Evolutionary conservation across 164 flowering plant species (phyloP).

Genomic region (Annona cherimola): DNA sequence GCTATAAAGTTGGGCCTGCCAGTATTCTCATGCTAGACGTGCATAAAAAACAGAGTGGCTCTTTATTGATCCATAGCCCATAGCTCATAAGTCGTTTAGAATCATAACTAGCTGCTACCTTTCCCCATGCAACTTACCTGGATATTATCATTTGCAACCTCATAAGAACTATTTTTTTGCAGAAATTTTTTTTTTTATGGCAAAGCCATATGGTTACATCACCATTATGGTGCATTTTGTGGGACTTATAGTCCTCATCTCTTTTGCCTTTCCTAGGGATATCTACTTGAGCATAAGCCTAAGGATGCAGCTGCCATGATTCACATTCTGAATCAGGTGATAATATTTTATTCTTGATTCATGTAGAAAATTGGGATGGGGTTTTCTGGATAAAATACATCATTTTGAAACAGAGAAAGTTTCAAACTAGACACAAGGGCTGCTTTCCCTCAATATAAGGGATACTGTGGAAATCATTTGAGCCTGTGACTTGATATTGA

Average conservation of each 20-base stretch:
- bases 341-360: neutral
- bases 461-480: neutral
- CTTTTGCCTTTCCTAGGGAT: slow-evolving; percentile 44
- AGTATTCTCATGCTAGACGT: too few relatives aligned
- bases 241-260: neutral
- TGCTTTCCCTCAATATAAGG: neutral
- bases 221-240: neutral
- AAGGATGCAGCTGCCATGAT: slow-evolving; percentile 64
- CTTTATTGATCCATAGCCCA: too few relatives aligned
- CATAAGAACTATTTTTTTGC: neutral
- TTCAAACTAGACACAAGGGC: too few relatives aligned
- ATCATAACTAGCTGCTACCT: too few relatives aligned
- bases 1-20: too few relatives aligned
- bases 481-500: too few relatives aligned
- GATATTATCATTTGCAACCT: neutral
- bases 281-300: slow-evolving; percentile 74
- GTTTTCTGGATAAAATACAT: too few relatives aligned
- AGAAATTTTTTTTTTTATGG: too few relatives aligned
- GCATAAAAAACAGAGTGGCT: too few relatives aligned
- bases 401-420: too few relatives aligned
- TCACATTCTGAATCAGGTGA: slow-evolving; percentile 60
- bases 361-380: neutral
- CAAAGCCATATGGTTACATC: neutral
- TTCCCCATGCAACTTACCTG: neutral
- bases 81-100: too few relatives aligned